Evolutionary conservation across 2,329 filamentous ascomycete species (phyloP).

Genomic region (Penicillium olsonii): DNA sequence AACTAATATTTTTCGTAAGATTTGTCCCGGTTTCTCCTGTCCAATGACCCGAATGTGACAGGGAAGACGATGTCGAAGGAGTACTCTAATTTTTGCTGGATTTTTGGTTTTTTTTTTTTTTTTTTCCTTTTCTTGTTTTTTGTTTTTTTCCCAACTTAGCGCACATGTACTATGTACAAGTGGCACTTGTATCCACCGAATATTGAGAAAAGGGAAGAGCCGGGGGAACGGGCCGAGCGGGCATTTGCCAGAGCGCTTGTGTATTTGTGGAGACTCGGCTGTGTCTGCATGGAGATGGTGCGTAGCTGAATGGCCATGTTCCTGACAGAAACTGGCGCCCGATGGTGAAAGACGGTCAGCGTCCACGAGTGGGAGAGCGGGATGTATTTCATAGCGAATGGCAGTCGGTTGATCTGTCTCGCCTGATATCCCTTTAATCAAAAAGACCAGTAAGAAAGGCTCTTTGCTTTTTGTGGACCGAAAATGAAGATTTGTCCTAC

Average conservation of each 20-base stretch:
- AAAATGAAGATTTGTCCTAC: not conserved
- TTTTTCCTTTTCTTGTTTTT: not conserved
- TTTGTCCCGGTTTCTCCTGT: not conserved
- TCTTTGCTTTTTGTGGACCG: constrained; percentile 8
- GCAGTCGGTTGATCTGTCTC: not conserved
- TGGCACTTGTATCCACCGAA: constrained; percentile 18
- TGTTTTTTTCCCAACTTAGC: not conserved
- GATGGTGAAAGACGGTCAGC: constrained; percentile 20
- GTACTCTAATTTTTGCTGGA: not conserved
- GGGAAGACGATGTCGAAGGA: not conserved
- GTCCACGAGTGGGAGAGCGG: not conserved
- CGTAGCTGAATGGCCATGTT: constrained; percentile 2
- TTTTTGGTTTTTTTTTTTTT: not conserved
- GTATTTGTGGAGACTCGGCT: constrained; percentile 3
- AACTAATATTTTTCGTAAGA: constrained; percentile 12
- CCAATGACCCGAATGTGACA: not conserved
- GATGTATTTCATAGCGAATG: constrained; percentile 1
- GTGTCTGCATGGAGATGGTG: constrained; percentile 5
- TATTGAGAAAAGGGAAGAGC: constrained; percentile 25
- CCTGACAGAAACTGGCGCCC: constrained; percentile 11
- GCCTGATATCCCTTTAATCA: not conserved
- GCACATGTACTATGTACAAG: constrained; percentile 1
- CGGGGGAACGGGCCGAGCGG: constrained; percentile 31
- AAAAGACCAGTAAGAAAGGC: not conserved
- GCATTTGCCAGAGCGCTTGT: constrained; percentile 19